Percentiles rank a stretch among this genome's conserved stretches.
phyloP scores from a whole-genome alignment of 805 yeast genomes.

The Lachancea mirantina region DNA sequence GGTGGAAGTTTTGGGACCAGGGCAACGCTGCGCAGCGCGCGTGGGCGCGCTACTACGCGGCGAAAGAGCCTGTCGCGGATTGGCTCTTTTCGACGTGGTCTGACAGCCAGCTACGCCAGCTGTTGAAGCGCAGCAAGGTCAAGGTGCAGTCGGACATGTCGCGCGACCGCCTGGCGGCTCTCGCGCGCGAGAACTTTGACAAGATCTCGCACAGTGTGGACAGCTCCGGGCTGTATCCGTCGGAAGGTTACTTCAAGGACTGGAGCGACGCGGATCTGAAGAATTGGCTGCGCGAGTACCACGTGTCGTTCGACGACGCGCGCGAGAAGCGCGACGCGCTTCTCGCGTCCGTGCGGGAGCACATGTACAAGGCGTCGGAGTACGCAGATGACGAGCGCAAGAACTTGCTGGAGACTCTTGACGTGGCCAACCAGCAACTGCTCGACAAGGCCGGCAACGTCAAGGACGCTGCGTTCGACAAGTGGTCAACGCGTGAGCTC shows the following conservation, averaged over 20 bases:
- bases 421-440: constrained; percentile 31
- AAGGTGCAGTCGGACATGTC: constrained; percentile 24
- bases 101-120: constrained; percentile 26
- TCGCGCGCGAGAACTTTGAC: constrained; percentile 37
- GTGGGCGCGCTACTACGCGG: constrained; percentile 3
- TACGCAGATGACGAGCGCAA: constrained; percentile 35
- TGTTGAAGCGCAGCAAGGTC: constrained; percentile 30
- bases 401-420: constrained; percentile 35
- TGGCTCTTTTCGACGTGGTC: constrained; percentile 50
- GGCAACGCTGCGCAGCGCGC: constrained; percentile 4
- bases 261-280: constrained; percentile 48
- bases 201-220: constrained; percentile 32
- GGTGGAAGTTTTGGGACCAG: constrained; percentile 28
- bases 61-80: constrained; percentile 20
- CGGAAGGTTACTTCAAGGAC: constrained; percentile 44
- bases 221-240: constrained; percentile 41
- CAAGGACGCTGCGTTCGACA: constrained; percentile 40
- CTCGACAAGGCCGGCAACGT: constrained; percentile 36
- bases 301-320: constrained; percentile 32
- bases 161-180: constrained; percentile 36
- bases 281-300: constrained; percentile 42
- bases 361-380: constrained; percentile 39
- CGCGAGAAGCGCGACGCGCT: constrained; percentile 42
- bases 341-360: constrained; percentile 36
- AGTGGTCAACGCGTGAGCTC: constrained; percentile 50